Conservation (phyloP, 371 early-diverging fungal species). For the Entomophthora muscae region DNA sequence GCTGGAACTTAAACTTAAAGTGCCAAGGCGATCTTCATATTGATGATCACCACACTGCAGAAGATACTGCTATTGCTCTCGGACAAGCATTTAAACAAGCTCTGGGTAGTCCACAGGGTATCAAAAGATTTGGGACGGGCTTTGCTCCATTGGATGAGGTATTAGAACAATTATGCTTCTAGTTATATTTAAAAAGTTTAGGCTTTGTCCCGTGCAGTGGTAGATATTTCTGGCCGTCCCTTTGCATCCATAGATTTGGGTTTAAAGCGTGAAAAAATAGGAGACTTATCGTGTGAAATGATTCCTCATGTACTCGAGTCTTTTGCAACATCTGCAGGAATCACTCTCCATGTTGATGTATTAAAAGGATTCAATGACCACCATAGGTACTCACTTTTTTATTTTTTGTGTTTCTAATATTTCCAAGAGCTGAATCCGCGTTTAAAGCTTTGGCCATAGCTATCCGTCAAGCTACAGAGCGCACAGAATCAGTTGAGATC, state of each 20-base stretch:
- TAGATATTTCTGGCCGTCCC: conserved; percentile 93
- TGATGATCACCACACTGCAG: conserved; percentile 95
- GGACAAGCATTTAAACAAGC: conserved; percentile 86
- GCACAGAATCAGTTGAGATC: conserved; percentile 62
- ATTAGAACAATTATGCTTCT: not conserved
- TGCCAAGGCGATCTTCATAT: conserved; percentile 88
- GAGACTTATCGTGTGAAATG: conserved; percentile 84
- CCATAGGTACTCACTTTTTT: conserved; percentile 40
- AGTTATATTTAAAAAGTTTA: conserved; percentile 11
- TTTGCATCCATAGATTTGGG: conserved; percentile 63
- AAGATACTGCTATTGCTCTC: conserved; percentile 86
- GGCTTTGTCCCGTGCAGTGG: conserved; percentile 84
- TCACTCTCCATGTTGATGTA: conserved; percentile 90
- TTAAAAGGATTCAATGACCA: conserved; percentile 87
- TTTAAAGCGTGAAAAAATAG: conserved; percentile 78
- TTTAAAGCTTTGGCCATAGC: conserved; percentile 96
- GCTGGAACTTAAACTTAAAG: conserved; percentile 60
- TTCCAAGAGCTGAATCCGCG: conserved; percentile 69
- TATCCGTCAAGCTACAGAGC: conserved; percentile 57
- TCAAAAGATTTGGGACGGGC: conserved; percentile 84
- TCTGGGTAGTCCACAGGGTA: conserved; percentile 75
- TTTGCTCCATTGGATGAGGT: conserved; percentile 92
- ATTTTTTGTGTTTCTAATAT: not conserved
- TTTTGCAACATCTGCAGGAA: conserved; percentile 78
- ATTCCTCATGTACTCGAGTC: conserved; percentile 85